Conservation (phyloP, 305 asterid species). For the Fraxinus sp. region DNA sequence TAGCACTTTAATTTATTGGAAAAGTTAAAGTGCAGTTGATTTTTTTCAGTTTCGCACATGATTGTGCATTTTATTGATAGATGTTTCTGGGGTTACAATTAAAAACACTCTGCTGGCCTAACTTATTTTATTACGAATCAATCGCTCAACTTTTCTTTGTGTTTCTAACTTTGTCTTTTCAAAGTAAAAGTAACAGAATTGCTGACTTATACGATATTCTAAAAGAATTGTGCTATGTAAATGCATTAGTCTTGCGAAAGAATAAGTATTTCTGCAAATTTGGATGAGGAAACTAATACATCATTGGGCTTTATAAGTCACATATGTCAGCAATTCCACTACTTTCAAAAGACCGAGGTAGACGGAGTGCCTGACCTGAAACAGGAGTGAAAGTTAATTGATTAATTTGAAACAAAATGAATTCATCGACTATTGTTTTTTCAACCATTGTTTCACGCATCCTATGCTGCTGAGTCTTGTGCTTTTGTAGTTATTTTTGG, state of each 20-base stretch:
- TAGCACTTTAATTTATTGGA: not conserved
- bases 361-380: not conserved
- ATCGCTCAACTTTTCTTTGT: not conserved
- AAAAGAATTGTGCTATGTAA: not conserved
- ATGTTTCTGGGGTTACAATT: not conserved
- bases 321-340: not conserved
- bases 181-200: not conserved
- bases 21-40: not conserved
- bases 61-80: not conserved
- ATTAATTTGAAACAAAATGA: not conserved
- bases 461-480: not conserved
- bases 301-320: not conserved
- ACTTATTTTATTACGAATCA: not conserved
- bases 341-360: not conserved
- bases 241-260: not conserved
- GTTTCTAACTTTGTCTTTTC: not conserved
- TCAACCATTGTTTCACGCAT: not conserved
- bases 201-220: not conserved
- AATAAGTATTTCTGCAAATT: not conserved
- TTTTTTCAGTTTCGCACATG: not conserved
- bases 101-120: not conserved
- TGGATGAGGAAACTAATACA: not conserved
- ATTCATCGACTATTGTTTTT: not conserved
- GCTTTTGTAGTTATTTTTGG: not conserved
- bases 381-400: not conserved